Percentiles rank a stretch among this genome's conserved stretches.
These are phyloP conservation scores for Mycena maculata DNA, from an alignment of 768 basidiomycete genomes.

Conservation along the genomic window DNA sequence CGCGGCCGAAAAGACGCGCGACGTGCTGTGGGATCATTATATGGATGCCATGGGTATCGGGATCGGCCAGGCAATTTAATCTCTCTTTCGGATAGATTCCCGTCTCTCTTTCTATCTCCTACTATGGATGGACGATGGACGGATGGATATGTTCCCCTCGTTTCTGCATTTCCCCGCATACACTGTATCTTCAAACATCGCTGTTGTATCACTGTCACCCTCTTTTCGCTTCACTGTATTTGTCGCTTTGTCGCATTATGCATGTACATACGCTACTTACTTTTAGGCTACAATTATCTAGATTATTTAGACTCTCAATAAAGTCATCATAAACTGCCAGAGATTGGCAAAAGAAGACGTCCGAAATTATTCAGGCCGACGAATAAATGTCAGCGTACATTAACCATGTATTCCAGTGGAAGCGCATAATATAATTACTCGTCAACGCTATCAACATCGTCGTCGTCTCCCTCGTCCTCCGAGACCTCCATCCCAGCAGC, in stretches of 20 bases:
- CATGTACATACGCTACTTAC: not conserved
- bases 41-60: constrained; percentile 35
- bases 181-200: constrained; percentile 13
- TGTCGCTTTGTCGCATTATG: constrained; percentile 1
- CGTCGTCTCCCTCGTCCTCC: constrained; percentile 89
- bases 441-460: constrained; percentile 63
- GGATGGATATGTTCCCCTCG: not conserved
- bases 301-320: constrained; percentile 3
- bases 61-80: constrained; percentile 49
- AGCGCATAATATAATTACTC: constrained; percentile 21
- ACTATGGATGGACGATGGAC: constrained; percentile 15
- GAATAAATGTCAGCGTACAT: too few species aligned
- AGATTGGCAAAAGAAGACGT: not conserved
- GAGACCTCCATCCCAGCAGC: constrained; percentile 87
- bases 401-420: not conserved
- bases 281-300: constrained; percentile 21
- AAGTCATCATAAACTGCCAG: not conserved
- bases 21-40: constrained; percentile 56
- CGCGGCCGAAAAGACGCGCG: constrained; percentile 51
- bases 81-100: constrained; percentile 5
- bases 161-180: constrained; percentile 7
- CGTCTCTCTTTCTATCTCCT: constrained; percentile 2
- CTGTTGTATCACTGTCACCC: constrained; percentile 24
- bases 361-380: not conserved
- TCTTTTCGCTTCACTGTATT: constrained; percentile 2